Base-by-base conservation (phyloP, 2,329 filamentous ascomycete species). In the Talaromyces sp. region DNA sequence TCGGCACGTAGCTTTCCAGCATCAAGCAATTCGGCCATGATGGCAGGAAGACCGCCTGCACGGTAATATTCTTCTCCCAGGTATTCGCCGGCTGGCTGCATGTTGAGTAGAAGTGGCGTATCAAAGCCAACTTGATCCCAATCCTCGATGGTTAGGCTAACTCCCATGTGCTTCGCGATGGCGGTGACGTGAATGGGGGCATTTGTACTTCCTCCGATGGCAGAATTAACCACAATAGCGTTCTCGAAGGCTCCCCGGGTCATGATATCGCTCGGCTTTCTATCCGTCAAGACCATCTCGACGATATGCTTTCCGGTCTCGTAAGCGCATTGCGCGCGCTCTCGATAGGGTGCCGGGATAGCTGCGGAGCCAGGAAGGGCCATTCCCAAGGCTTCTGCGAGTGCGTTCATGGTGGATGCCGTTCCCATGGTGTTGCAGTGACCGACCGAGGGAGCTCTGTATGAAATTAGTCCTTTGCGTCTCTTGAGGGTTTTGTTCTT, bases 131-230 rank as follows among this genome's bases (percentile, higher is more conserved):
- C 68, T 0, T 66, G 68, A 66, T 85, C 82, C 82, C 82, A 85
- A 67, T 85, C 82, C 63, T 85, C 79, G 34, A 84, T 69, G 12
- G 78, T 74, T 0, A 85, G 69, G 0, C 76, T 69, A 1, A 85
- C 78, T 1, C 82, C 82, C 10, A 83, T 78, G 59, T 85, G 83
- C 63, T 80, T 81, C 2, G 83, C 83, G 27, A 85, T 78, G 9
- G 83, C 83, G 44, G 79, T 81, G 55, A 85, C 71, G 67, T 85
- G 83, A 56, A 85, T 84, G 0, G 82, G 82, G 0, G 83, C 82
- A 64, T 85, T 85, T 4, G 83, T 84, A 64, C 80, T 83, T 14
- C 83, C 83, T 30, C 83, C 83, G 59, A 85, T 83, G 23, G 83
- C 82, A 1, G 81, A 82, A 63, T 83, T 84, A 50, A 77, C 78